Evolutionary conservation across 208 protist species (phyloP).

Genomic region (Crithidia fasciculata): DNA sequence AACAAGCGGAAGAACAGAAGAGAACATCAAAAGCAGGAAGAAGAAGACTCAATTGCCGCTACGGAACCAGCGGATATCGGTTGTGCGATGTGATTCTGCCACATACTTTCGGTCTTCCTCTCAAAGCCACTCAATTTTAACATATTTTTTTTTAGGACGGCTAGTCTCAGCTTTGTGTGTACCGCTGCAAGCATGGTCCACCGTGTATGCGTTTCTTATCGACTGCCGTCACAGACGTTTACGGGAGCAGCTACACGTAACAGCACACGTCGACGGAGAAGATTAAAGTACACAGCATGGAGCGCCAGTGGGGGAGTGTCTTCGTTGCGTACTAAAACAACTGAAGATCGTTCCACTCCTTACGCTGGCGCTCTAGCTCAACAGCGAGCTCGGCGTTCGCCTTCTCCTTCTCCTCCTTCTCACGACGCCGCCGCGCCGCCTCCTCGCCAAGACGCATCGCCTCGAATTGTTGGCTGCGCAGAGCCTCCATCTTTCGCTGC

Average conservation of each 20-base stretch:
- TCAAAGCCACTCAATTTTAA: too few relatives aligned
- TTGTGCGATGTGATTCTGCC: too few relatives aligned
- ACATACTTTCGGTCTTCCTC: too few relatives aligned
- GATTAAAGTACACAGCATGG: too few relatives aligned
- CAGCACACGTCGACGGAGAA: too few relatives aligned
- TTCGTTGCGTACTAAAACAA: constrained; percentile 42
- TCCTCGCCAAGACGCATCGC: constrained; percentile 77
- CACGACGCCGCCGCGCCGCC: constrained; percentile 62
- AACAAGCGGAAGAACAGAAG: not conserved
- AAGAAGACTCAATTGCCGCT: not conserved
- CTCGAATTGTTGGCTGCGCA: constrained; percentile 80
- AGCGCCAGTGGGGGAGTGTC: not conserved
- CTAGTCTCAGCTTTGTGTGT: too few relatives aligned
- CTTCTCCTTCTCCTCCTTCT: constrained; percentile 57
- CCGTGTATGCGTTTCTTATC: too few relatives aligned
- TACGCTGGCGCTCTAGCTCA: constrained; percentile 78
- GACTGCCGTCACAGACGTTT: too few relatives aligned
- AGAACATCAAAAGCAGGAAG: not conserved
- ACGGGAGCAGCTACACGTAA: too few relatives aligned
- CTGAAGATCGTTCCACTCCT: constrained; percentile 78
- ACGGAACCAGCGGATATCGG: too few relatives aligned
- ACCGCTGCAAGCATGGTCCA: too few relatives aligned
- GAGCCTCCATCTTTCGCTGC: constrained; percentile 48
- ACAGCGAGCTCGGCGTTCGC: constrained; percentile 59
- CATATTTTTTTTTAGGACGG: too few relatives aligned